phyloP scores from a whole-genome alignment of 192 early-diverging fungal genomes.

The Phycomyces blakesleeanus region DNA sequence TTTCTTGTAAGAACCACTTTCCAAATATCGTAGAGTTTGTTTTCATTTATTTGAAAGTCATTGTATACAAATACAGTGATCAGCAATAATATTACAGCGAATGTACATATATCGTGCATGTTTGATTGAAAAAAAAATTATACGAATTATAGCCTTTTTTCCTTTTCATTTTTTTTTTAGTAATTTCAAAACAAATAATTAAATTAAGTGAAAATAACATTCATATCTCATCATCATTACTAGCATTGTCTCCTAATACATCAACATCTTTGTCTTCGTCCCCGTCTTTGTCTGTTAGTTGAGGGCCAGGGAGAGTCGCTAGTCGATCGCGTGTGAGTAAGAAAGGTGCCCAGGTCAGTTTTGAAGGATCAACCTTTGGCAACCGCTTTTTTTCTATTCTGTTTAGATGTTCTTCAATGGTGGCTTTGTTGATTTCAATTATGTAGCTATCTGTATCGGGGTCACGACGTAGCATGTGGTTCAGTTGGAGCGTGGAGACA shows the following conservation, averaged over 20 bases:
- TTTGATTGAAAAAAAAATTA: too few species aligned
- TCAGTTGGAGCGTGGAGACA: constrained; percentile 65
- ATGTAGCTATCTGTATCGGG: constrained; percentile 10
- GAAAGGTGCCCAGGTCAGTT: constrained; percentile 70
- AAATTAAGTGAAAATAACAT: too few species aligned
- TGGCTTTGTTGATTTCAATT: constrained; percentile 43
- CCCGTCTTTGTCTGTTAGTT: neutral
- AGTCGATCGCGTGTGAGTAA: constrained; percentile 42
- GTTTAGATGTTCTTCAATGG: constrained; percentile 40
- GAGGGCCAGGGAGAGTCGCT: neutral
- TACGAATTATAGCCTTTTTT: too few species aligned
- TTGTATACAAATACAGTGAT: too few species aligned
- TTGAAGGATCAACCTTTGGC: constrained; percentile 50
- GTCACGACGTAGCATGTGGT: constrained; percentile 39
- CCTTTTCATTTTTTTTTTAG: too few species aligned
- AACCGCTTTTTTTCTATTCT: constrained; percentile 48
- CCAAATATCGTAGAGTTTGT: too few species aligned
- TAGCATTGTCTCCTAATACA: neutral
- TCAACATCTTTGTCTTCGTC: constrained; percentile 1
- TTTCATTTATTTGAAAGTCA: too few species aligned
- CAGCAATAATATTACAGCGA: too few species aligned
- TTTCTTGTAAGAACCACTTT: too few species aligned
- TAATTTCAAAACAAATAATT: too few species aligned
- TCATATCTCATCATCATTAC: too few species aligned
- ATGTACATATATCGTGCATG: too few species aligned